Percentiles rank a stretch among this genome's conserved stretches.
Conservation (phyloP, 306 rosid species). For the Quercus variabilis region DNA sequence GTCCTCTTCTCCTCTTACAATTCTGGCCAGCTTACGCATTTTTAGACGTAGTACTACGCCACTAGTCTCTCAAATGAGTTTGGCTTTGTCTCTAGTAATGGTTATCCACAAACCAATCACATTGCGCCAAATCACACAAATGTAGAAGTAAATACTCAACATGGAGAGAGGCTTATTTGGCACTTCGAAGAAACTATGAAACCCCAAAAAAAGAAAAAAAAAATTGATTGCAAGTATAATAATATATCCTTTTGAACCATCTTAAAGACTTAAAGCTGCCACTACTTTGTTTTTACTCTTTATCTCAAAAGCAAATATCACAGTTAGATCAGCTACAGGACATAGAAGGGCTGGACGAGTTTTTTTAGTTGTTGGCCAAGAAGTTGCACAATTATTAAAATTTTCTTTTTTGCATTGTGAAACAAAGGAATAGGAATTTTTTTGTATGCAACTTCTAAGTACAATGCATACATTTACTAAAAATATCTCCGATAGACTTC, state of each 20-base stretch:
- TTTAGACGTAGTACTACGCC: not conserved
- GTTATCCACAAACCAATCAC: not conserved
- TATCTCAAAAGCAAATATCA: not conserved
- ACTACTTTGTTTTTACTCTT: not conserved
- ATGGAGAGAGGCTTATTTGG: too few relatives aligned
- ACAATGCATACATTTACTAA: too few relatives aligned
- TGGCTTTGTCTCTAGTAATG: not conserved
- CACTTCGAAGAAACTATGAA: too few relatives aligned
- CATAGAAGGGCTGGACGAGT: not conserved
- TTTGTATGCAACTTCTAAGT: too few relatives aligned
- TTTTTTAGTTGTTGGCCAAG: too few relatives aligned
- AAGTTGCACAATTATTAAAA: too few relatives aligned
- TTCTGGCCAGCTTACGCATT: not conserved
- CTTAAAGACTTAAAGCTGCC: not conserved
- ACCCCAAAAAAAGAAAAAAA: too few relatives aligned
- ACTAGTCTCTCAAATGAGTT: not conserved
- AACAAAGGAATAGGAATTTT: too few relatives aligned
- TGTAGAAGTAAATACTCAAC: not conserved
- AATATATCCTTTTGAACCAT: not conserved
- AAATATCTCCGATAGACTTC: too few relatives aligned
- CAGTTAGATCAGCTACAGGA: not conserved
- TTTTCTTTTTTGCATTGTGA: too few relatives aligned
- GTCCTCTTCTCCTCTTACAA: not conserved
- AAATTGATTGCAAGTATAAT: not conserved
- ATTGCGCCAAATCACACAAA: not conserved